Percentiles rank a stretch among this genome's conserved stretches.
These are phyloP conservation scores for Penicillium samsonianum DNA, from an alignment of 495 filamentous ascomycete species.

Conservation along the genomic window DNA sequence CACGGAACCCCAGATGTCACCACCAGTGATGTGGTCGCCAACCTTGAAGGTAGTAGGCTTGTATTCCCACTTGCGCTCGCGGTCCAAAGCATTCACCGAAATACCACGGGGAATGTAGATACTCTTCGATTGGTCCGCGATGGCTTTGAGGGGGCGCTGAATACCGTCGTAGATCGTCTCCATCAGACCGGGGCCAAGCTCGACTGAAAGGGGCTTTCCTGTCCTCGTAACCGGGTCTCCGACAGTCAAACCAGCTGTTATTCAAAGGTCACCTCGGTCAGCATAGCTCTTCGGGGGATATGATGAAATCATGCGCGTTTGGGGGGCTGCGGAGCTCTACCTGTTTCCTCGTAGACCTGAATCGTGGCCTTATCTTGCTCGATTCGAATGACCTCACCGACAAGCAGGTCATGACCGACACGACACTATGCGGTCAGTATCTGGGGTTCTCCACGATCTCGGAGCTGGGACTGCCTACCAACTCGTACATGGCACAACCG, in stretches of 20 bases:
- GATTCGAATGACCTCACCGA: slow-evolving; percentile 98
- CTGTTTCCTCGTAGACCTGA: slow-evolving; percentile 98
- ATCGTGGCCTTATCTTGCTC: slow-evolving; percentile 93
- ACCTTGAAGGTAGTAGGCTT: slow-evolving; percentile 82
- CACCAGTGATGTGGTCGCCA: slow-evolving; percentile 94
- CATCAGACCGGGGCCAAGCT: slow-evolving; percentile 94
- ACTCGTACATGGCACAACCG: slow-evolving; percentile 99
- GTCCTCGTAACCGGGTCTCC: slow-evolving; percentile 90
- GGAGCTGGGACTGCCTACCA: slow-evolving; percentile 58
- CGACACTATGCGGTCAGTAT: slow-evolving; percentile 57
- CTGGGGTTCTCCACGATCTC: slow-evolving; percentile 5
- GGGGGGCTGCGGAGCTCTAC: slow-evolving; percentile 48
- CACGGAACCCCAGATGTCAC: slow-evolving; percentile 90
- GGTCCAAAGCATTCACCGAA: slow-evolving; percentile 81
- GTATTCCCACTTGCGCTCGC: slow-evolving; percentile 93
- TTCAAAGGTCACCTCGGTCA: slow-evolving; percentile 16
- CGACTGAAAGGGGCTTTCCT: slow-evolving; percentile 93
- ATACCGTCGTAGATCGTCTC: slow-evolving; percentile 99
- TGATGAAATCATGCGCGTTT: slow-evolving; percentile 18
- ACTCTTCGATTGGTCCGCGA: slow-evolving; percentile 70
- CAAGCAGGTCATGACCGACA: slow-evolving; percentile 85
- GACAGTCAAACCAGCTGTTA: slow-evolving; percentile 85
- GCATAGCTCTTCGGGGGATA: slow-evolving; percentile 22
- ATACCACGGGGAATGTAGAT: slow-evolving; percentile 99
- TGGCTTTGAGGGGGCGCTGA: slow-evolving; percentile 87